Evolutionary conservation across 1,139 yeast genomes (phyloP), one percentile per base, ranked within the genome.

Genomic region (Geotrichum australiense): DNA sequence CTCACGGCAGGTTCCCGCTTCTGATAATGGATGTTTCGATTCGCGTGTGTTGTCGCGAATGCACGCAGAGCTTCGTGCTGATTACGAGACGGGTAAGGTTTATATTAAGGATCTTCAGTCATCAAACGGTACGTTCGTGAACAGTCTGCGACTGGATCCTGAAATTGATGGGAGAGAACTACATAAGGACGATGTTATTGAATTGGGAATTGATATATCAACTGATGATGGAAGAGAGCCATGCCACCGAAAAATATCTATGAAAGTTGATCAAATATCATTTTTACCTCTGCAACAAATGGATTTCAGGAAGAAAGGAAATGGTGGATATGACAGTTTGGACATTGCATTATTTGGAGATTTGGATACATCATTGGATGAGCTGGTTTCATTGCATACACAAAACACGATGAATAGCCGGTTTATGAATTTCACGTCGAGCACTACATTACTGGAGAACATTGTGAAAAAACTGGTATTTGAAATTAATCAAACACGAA

Each of bases 81-180:
- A 82, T 53, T 67, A 77, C n/a, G 65, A 65, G 21, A 67, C 69
- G 5, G 89, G 93, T 10, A 73, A 73, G 47, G 71, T 91, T 26
- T 85, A 74, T 73, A 73, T 91, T 31, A 77, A 80, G 53, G 99
- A 91, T 63, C 71, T 87, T 53, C 86, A 87, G 41, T 82, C 94
- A 6, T 84, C 96, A 16, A 91, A 91, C 62, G 99, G 99, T 8
- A 91, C 98, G 0, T 93, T 83, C 59, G 76, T 91, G 39, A 91
- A 91, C 59, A 85, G 80, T 34, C 68, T 66, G 31, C 78, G 89
- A 47, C 69, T 91, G 6, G 75, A 76, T 18, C 70, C 74, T 30
- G 89, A 73, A 39, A 67, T 66, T 50, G 68, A 70, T 12, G 73
- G 69, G 45, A 58, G 65, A 34, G 85, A 78, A 52, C 64, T 91